phyloP scores from a whole-genome alignment of 2,329 filamentous ascomycete genomes.

The Arachnomyces sp. region DNA sequence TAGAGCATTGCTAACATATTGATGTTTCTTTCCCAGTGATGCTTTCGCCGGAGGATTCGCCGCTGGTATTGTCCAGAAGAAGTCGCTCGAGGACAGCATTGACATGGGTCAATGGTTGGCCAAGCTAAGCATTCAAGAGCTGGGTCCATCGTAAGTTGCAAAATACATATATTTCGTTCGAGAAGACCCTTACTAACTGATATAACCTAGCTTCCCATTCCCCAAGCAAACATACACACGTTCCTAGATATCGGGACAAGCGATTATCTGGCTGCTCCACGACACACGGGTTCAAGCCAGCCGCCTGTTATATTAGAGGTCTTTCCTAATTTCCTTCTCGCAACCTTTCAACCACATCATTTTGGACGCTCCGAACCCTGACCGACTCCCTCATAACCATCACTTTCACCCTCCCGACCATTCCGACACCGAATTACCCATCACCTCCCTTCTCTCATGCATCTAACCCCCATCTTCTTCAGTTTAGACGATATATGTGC shows the following conservation, averaged over 20 bases:
- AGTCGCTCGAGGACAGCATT: conserved; percentile 67
- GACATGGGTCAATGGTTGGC: conserved; percentile 97
- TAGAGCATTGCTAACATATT: background rate
- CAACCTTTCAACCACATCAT: too few relatives aligned
- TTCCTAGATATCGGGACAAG: too few relatives aligned
- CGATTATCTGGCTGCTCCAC: background rate
- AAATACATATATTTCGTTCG: conserved; percentile 3
- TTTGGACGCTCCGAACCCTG: too few relatives aligned
- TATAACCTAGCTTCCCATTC: conserved; percentile 60
- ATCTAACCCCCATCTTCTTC: conserved; percentile 1
- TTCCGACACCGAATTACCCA: conserved; percentile 5
- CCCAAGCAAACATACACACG: conserved; percentile 69
- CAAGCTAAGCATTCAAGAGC: conserved; percentile 84
- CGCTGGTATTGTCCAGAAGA: conserved; percentile 79
- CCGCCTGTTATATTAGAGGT: background rate
- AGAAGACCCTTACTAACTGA: background rate
- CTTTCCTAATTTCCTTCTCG: too few relatives aligned
- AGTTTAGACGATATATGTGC: conserved; percentile 10
- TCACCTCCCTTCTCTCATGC: background rate
- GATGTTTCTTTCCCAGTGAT: conserved; percentile 51
- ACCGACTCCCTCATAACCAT: conserved; percentile 31
- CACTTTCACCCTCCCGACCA: conserved; percentile 6
- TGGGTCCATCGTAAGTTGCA: conserved; percentile 81
- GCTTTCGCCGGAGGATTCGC: conserved; percentile 93
- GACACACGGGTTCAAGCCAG: too few relatives aligned